phyloP scores from a whole-genome alignment of 768 basidiomycete genomes.

The Phlegmacium glaucopus region DNA sequence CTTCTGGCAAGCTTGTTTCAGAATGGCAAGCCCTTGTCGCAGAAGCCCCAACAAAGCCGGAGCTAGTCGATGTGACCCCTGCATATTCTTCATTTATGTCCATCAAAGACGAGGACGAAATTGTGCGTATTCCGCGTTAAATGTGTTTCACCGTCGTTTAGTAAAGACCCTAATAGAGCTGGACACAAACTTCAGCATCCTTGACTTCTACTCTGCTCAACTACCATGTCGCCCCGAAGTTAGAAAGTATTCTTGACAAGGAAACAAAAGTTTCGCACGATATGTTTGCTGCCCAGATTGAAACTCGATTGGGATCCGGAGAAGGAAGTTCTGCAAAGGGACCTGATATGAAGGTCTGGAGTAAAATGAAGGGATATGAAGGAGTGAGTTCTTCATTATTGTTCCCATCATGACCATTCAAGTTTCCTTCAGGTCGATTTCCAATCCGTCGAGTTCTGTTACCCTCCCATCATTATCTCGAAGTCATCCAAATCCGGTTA shows the following conservation, averaged over 20 bases:
- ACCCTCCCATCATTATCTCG: conserved; percentile 94
- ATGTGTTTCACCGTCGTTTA: not conserved
- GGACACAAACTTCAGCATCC: conserved; percentile 65
- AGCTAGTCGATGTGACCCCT: conserved; percentile 73
- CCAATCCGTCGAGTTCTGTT: conserved; percentile 88
- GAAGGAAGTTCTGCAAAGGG: conserved; percentile 75
- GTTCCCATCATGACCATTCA: conserved; percentile 2
- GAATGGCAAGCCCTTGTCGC: conserved; percentile 78
- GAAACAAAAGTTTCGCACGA: conserved; percentile 92
- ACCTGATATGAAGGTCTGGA: conserved; percentile 93
- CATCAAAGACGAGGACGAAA: conserved; percentile 88
- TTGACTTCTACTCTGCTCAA: conserved; percentile 84
- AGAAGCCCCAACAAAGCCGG: conserved; percentile 56
- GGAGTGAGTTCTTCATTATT: conserved; percentile 51
- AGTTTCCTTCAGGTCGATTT: conserved; percentile 69
- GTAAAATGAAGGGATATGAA: conserved; percentile 65
- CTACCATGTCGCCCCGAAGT: conserved; percentile 81
- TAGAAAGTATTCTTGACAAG: conserved; percentile 89
- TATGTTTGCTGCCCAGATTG: conserved; percentile 79
- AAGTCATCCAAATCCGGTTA: conserved; percentile 80
- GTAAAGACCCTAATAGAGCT: conserved; percentile 53
- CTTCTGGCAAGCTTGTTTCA: conserved; percentile 78
- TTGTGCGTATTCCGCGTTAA: conserved; percentile 49
- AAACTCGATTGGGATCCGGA: conserved; percentile 83
- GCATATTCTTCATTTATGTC: conserved; percentile 79